Evolutionary conservation across 2,329 filamentous ascomycete genomes (phyloP), one percentile per base, ranked within the genome.

Genomic region (Aspergillus sp.): DNA sequence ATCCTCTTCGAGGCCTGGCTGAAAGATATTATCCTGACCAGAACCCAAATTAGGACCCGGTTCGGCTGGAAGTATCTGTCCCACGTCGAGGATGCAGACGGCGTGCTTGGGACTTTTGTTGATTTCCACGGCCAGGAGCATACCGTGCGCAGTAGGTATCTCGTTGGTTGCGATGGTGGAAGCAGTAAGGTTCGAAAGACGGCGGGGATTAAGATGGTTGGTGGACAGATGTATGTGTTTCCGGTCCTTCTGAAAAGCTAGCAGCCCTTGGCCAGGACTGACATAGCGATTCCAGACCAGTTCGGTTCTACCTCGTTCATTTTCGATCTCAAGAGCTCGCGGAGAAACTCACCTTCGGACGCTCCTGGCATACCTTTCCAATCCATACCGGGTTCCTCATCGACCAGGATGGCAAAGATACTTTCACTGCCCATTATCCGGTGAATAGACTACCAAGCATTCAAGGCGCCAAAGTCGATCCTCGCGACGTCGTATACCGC

Each of bases 1-100:
- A 55, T 57, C 26, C 50, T 66, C 6, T 60, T 71, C 12, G 63
- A 68, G 29, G 52, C 52, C 3, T 71, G 61, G 60, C 51, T 71
- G 35, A 61, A 61, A 19, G 45, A 36, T 4, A 45, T 50, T 3
- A 56, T 55, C 44, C 49, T 54, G 3, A 44, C 38, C n/a, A 42
- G 61, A 10, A 59, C 55, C 0, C 41, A 53, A 5, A 54, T 66
- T 39, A 55, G 59, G 3, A 44, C 50, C 5, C 44, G 48, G n/a
- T 66, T 59, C 46, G 7, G 19, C 8, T 39, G 36, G 36, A 28
- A 26, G 19, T 39, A 39, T 26, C 36, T 39, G 36, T 39, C 36
- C 4, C 36, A 39, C 27, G 19, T 4, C 12, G 36, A 39, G 7
- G 12, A 39, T 10, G n/a, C 7, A 7, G 19, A 39, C 9, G 7